Conservation (phyloP, 768 basidiomycete genomes). For the Psilocybe azurescens region DNA sequence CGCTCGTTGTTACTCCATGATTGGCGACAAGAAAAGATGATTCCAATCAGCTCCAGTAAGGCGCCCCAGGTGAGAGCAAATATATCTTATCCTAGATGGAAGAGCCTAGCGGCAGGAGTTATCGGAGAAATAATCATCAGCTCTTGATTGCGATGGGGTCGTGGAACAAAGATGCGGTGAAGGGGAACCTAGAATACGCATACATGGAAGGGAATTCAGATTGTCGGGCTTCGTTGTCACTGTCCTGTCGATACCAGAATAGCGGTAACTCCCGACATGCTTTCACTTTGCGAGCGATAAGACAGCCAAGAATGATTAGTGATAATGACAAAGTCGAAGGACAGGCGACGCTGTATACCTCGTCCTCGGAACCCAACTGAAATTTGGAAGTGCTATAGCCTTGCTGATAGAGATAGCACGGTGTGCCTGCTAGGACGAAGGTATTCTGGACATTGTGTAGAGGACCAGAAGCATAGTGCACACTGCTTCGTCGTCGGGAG, state of each 20-base stretch:
- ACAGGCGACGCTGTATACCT: slow-evolving; percentile 2
- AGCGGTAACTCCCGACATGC: neutral
- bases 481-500: neutral
- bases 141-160: neutral
- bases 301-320: neutral
- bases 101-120: neutral
- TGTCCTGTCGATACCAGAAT: neutral
- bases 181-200: neutral
- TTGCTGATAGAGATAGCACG: slow-evolving; percentile 2
- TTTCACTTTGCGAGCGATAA: slow-evolving; percentile 6
- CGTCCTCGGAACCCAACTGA: slow-evolving; percentile 17
- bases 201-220: neutral
- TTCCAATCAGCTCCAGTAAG: neutral
- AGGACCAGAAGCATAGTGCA: neutral
- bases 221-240: neutral
- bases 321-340: neutral
- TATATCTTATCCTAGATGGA: neutral
- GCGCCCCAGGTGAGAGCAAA: neutral
- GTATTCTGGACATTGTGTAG: slow-evolving; percentile 2
- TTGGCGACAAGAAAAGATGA: neutral
- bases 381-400: slow-evolving; percentile 4
- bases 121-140: neutral
- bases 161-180: neutral
- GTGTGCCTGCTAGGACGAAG: neutral
- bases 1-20: neutral